Evolutionary conservation across 2,329 filamentous ascomycete genomes (phyloP), one percentile per base, ranked within the genome.

Genomic region (Aspergillus fumigatus): DNA sequence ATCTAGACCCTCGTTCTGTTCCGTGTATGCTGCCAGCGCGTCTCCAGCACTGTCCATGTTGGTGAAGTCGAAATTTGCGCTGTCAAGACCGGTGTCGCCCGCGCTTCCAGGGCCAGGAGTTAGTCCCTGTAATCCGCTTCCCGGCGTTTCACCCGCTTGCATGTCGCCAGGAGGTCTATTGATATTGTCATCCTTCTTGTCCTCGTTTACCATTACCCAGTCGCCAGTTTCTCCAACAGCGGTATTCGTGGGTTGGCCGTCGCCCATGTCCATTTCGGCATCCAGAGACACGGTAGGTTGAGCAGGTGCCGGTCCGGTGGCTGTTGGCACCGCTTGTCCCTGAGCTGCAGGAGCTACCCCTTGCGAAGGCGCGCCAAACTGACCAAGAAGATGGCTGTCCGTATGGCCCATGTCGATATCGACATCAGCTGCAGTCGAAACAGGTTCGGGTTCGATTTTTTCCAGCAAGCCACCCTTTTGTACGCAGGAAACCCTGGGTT

Each of bases 381-480:
- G 71, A 55, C 73, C 66, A n/a, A 73, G 59, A 9, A 73, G 62
- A 50, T 68, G 62, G 25, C 59, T 63, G 49, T 68, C 69, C 19
- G 65, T 56, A 29, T 71, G 61, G 35, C 67, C 73, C 71, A 75
- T 70, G 23, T 70, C 60, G 54, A 73, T 65, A 35, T 73, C 70
- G n/a, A 63, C 61, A 32, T 69, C 65, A 27, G 64, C 62, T 2
- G 62, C 56, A 29, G 60, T 47, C 32, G 62, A 54, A 48, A 62
- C 66, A 21, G 63, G 66, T 48, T 73, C 70, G 0, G 72, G 68
- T 47, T 74, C 70, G 11, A 73, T 70, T 58, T 73, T 77, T 53
- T 90, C 84, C 72, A 91, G 77, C 35, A 84, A 83, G 2, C 91
- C 91, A 50, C 91, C 92, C 66, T 89, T 88, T 67, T 94, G 86